Base-by-base conservation (phyloP, 257 asterid species). In the Plantago elongata region DNA sequence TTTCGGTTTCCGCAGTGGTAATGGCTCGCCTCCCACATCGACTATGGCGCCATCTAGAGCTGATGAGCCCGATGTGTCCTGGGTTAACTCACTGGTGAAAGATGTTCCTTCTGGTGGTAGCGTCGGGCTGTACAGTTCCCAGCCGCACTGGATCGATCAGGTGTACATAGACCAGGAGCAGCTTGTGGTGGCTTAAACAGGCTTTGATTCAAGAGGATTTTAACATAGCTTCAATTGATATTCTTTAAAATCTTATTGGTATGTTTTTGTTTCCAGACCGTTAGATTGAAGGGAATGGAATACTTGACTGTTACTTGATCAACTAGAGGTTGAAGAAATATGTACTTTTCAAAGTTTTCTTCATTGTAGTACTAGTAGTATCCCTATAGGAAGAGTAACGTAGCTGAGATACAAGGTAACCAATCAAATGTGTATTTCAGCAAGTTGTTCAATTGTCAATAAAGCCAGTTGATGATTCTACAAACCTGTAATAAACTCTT, bases 131-230 rank as follows among this genome's bases (percentile, higher is more conserved):
- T 49, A 49, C 9, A 49, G 54, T 14, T 49, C 54, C 10, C 86
- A 83, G 18, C 63, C 63, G 29, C 77, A 81, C 1, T 91, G 92
- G 96, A 58, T 81, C 11, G 98, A 91, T 51, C 96, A 88, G 68
- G 57, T 88, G 86, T 86, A 89, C 77, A 75, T 83, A 76, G 98
- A 91, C 79, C 95, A 87, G 67, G 87, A 84, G 81, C 92, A 84
- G 76, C 40, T 34, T 5, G 71, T 81, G 69, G 92, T 58, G 50
- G 63, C 63, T 42, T 58, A 58, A 58, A 50, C 51, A 14, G 13
- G 15, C 52, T 11, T 47, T 11, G 51, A 5, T 47, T 13, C 14
- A 13, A 47, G 51, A 0, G n/a, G 9, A 29, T n/a, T 17, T 37
- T 37, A 27, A 55, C 22, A 30, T 29, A 8, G 49, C 48, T 43